Base-by-base conservation (phyloP, 441 rosid species). In the Isatis lusitanica region DNA sequence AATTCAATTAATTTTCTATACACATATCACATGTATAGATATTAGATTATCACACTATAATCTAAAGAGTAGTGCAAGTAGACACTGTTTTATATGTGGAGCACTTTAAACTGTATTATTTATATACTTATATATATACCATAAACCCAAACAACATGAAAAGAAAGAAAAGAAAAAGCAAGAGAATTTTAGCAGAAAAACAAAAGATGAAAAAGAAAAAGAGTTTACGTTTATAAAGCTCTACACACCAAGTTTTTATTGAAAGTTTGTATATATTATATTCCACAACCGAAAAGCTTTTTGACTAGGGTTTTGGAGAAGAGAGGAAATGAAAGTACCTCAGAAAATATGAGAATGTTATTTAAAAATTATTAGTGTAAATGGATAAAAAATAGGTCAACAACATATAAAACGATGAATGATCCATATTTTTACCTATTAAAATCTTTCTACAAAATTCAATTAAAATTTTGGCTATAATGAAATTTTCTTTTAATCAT, bases 161-260 rank as follows among this genome's bases (percentile, higher is more conserved):
- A 63, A 63, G 39, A 63, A 63, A 53, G 56, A 63, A 53, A 63
- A 52, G 10, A 43, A 39, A 71, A 63, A 62, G 47, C 35, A 11
- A 70, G n/a, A 63, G 24, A 63, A 30, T 15, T 64, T 64, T 10
- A 40, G 21, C 26, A 39, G 61, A 26, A 70, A 56, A 58, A 15
- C 9, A 26, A 35, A 57, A 13, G 38, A 35, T 35, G 2, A 9
- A 2, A 30, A 24, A 70, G 30, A 21, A n/a, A 24, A 33, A 46
- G 30, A 46, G 30, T 48, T 7, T 51, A 9, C 26, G 12, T 71
- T 42, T 47, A 51, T 31, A 63, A 63, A 71, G 75, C 36, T 40
- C 39, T 40, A 21, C 2, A 21, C 44, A 62, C 60, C 43, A 60
- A 38, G 3, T 3, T 51, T 47, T 51, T 28, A 39, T 42, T 50